phyloP scores from a whole-genome alignment of 1,284 basidiomycete species.

The Ceratobasidium sp. region DNA sequence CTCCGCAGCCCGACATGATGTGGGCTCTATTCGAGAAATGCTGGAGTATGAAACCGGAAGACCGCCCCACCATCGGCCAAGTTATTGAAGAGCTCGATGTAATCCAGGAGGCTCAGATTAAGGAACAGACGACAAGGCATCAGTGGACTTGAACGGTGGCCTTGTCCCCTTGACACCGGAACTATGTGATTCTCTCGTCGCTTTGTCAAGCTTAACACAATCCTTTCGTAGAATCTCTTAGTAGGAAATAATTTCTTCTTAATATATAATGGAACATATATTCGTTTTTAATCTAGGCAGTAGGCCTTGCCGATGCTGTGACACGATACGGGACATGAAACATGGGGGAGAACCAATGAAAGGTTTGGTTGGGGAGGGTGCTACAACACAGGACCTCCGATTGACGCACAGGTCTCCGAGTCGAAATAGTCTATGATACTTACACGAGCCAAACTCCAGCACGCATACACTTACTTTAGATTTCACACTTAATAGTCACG shows the following conservation, averaged over 20 bases:
- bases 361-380: too few relatives aligned
- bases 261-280: too few relatives aligned
- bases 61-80: constrained; percentile 32
- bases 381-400: not conserved
- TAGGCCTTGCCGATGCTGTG: too few relatives aligned
- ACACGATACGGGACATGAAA: too few relatives aligned
- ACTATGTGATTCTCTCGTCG: too few relatives aligned
- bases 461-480: too few relatives aligned
- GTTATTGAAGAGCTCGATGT: constrained; percentile 23
- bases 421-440: not conserved
- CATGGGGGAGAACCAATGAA: too few relatives aligned
- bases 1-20: constrained; percentile 26
- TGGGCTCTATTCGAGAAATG: constrained; percentile 34
- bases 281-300: too few relatives aligned
- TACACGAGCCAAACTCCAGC: not conserved
- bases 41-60: constrained; percentile 25
- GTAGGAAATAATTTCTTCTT: too few relatives aligned
- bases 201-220: too few relatives aligned
- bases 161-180: not conserved
- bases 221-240: too few relatives aligned
- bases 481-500: too few relatives aligned
- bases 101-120: not conserved
- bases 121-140: not conserved
- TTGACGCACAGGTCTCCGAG: constrained; percentile 7
- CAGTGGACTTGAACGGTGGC: not conserved